These are phyloP conservation scores for Melanogaster broomeanus DNA, from an alignment of 768 basidiomycete species.

Conservation along the genomic window DNA sequence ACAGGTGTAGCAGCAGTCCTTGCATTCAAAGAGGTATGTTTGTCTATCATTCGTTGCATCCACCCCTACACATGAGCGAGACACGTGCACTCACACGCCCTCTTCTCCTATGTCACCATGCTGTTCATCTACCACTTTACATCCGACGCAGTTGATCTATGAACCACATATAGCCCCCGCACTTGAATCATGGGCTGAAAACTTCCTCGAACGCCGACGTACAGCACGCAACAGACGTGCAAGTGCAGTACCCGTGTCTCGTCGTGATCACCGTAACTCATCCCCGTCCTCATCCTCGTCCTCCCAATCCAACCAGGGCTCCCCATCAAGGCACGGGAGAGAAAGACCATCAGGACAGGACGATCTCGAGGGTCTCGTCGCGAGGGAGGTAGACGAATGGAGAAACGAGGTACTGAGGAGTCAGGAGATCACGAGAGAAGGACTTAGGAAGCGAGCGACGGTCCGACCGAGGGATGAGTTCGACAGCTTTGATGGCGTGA, in stretches of 20 bases:
- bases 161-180: constrained; percentile 69
- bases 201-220: constrained; percentile 32
- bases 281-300: constrained; percentile 14
- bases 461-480: constrained; percentile 4
- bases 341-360: constrained; percentile 15
- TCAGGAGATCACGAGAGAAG: constrained; percentile 10
- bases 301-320: constrained; percentile 8
- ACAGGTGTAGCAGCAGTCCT: constrained; percentile 50
- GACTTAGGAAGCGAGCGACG: constrained; percentile 10
- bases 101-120: not conserved
- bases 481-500: constrained; percentile 20
- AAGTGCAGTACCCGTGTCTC: constrained; percentile 21
- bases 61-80: constrained; percentile 2
- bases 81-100: constrained; percentile 22
- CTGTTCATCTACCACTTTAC: not conserved
- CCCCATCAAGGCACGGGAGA: constrained; percentile 1
- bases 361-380: constrained; percentile 48
- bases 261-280: constrained; percentile 12
- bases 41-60: not conserved
- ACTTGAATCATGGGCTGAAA: constrained; percentile 47
- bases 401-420: constrained; percentile 42
- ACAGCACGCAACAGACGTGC: constrained; percentile 29
- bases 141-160: constrained; percentile 54
- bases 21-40: constrained; percentile 60
- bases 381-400: constrained; percentile 56